Base-by-base conservation (phyloP, 2,329 filamentous ascomycete genomes). In the Claviceps spartinae region DNA sequence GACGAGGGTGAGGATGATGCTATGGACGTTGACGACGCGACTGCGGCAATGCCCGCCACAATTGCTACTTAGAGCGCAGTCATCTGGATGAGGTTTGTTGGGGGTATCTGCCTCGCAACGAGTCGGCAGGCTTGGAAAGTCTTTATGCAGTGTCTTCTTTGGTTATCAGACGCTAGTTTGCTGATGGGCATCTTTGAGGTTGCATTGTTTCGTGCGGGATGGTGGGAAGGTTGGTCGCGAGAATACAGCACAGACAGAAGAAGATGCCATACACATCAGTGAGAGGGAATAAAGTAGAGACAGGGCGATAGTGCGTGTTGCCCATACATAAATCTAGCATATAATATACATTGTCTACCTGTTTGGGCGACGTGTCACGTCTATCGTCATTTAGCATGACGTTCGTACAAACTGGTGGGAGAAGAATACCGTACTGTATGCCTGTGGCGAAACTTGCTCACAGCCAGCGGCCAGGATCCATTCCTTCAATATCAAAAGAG, bases 1-100 rank as follows among this genome's bases (percentile, higher is more conserved):
- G 49, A 47, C n/a, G 50, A 14, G 18, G 63, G 49, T 7, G 66
- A 63, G 13, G 67, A 69, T 48, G 73, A 71, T 54, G 71, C 70
- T 47, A 77, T 77, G 74, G 75, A 78, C 48, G 70, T 77, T 46
- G 75, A 77, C 55, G 61, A 59, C 49, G 54, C 63, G 30, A 52
- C 62, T n/a, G 54, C 62, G 45, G 57, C 62, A 46, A 65, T 69
- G 60, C 65, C 67, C 38, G 63, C 68, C 48, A 63, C 60, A 26
- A 67, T 69, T 30, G 61, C 63, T 22, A 67, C 67, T 40, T 69
- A 63, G 54, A 30, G 26, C 13, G 24, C 49, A 40, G 34, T 40
- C 42, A 38, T 36, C 22, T 26, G 20, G 20, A 34, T 4, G 24
- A 18, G 24, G 26, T 38, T n/a, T 3, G 11, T 30, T 18, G 4